Conservation (phyloP, 2,329 filamentous ascomycete species). For the Acrocalymma vagum region DNA sequence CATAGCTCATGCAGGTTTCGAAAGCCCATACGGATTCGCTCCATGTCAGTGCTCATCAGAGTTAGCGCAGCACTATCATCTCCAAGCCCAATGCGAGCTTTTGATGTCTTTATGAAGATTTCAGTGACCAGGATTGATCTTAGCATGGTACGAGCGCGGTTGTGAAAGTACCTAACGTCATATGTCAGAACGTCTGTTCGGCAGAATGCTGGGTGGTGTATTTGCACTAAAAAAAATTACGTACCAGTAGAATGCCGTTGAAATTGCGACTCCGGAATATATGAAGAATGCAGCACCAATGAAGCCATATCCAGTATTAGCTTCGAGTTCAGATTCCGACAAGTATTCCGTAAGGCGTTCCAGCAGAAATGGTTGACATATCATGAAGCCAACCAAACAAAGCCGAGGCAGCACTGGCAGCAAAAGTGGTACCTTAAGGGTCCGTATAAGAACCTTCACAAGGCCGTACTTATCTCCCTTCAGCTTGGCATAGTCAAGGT, state of each 20-base stretch:
- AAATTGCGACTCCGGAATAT: constrained; percentile 7
- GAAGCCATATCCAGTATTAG: constrained; percentile 12
- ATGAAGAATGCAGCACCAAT: constrained; percentile 14
- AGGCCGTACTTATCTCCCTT: constrained; percentile 23
- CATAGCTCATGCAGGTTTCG: constrained; percentile 24
- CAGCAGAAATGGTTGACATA: constrained; percentile 36
- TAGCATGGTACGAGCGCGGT: constrained; percentile 11
- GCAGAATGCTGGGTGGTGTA: too few species aligned
- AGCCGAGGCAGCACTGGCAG: constrained; percentile 31
- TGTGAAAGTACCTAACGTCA: constrained; percentile 16
- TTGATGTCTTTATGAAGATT: constrained; percentile 11
- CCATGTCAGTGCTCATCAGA: constrained; percentile 32
- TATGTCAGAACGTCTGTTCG: too few species aligned
- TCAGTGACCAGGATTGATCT: constrained; percentile 9
- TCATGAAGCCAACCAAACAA: constrained; percentile 29
- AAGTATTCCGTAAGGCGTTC: constrained; percentile 26
- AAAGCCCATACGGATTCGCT: constrained; percentile 19
- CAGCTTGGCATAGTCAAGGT: constrained; percentile 15
- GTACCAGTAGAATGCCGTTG: constrained; percentile 4
- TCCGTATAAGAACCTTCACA: constrained; percentile 28
- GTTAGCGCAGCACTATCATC: constrained; percentile 17
- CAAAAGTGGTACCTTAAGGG: constrained; percentile 31
- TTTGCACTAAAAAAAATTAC: too few species aligned
- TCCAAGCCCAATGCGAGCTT: constrained; percentile 6
- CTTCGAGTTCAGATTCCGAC: constrained; percentile 9